Percentiles rank a stretch among this genome's conserved stretches.
phyloP scores from a whole-genome alignment of 177 flowering plant species.

The Telopea speciosissima region DNA sequence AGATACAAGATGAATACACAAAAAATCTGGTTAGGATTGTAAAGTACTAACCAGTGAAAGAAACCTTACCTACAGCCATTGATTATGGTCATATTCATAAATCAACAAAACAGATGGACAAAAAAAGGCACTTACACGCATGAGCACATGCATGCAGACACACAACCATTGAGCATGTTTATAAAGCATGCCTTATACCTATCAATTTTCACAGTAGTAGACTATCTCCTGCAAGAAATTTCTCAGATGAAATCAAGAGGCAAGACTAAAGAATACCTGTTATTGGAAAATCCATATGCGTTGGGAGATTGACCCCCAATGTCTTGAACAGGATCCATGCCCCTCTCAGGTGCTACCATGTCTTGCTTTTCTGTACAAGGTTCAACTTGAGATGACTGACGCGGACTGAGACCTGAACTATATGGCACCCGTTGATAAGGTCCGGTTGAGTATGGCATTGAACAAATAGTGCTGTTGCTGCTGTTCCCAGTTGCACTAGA shows the following conservation, averaged over 20 bases:
- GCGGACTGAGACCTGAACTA: conserved; percentile 27
- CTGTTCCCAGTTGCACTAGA: conserved; percentile 38
- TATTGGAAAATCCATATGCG: conserved; percentile 25
- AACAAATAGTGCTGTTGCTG: conserved; percentile 33
- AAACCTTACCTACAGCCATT: background rate
- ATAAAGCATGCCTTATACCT: background rate
- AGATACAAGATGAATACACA: background rate
- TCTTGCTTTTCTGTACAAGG: conserved; percentile 23
- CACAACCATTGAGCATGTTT: background rate
- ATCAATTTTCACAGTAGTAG: background rate
- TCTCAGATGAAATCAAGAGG: background rate
- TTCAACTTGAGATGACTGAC: conserved; percentile 30
- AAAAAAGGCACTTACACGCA: too few species aligned
- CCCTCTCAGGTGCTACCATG: conserved; percentile 20
- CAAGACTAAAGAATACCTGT: conserved; percentile 32
- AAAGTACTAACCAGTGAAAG: background rate
- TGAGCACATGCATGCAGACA: too few species aligned
- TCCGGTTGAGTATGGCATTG: conserved; percentile 33
- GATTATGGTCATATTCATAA: background rate
- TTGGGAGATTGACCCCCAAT: conserved; percentile 23
- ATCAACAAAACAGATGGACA: background rate
- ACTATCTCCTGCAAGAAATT: background rate
- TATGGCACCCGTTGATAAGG: conserved; percentile 31
- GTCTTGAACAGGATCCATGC: conserved; percentile 23
- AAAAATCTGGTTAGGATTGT: background rate